Percentiles rank a stretch among this genome's conserved stretches.
phyloP scores from a whole-genome alignment of 306 rosid genomes.

The Gastrolobium villosum region DNA sequence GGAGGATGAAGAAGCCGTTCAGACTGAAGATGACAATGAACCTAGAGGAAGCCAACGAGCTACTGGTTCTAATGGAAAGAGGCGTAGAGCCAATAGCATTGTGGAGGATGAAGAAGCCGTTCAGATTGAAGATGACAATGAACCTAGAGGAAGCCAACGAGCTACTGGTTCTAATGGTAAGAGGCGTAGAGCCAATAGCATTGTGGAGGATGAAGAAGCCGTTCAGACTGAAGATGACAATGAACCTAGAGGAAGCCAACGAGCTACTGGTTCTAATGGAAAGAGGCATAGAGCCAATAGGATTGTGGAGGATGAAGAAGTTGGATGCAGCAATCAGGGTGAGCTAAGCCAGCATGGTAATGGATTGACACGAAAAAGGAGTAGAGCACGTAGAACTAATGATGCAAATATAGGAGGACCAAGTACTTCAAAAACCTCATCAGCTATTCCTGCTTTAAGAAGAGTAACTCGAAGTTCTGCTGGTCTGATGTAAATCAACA shows the following conservation, averaged over 20 bases:
- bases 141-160: slow-evolving; percentile 52
- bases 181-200: slow-evolving; percentile 46
- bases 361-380: slow-evolving; percentile 13
- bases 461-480: slow-evolving; percentile 58
- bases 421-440: slow-evolving; percentile 45
- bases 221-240: slow-evolving; percentile 53
- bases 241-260: slow-evolving; percentile 51
- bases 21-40: slow-evolving; percentile 49
- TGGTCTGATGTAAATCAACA: slow-evolving; percentile 33
- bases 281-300: slow-evolving; percentile 50
- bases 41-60: slow-evolving; percentile 54
- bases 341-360: slow-evolving; percentile 46
- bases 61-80: slow-evolving; percentile 55
- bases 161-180: slow-evolving; percentile 54
- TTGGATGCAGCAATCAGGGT: slow-evolving; percentile 56
- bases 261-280: slow-evolving; percentile 52
- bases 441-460: slow-evolving; percentile 25
- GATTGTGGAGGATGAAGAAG: slow-evolving; percentile 48
- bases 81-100: slow-evolving; percentile 39
- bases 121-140: slow-evolving; percentile 51
- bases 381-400: slow-evolving; percentile 11
- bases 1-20: slow-evolving; percentile 46
- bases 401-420: slow-evolving; percentile 39
- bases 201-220: slow-evolving; percentile 50
- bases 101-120: slow-evolving; percentile 52